These are phyloP conservation scores for Plasmopara muralis DNA, from an alignment of 352 stramenopile species.

Conservation along the genomic window DNA sequence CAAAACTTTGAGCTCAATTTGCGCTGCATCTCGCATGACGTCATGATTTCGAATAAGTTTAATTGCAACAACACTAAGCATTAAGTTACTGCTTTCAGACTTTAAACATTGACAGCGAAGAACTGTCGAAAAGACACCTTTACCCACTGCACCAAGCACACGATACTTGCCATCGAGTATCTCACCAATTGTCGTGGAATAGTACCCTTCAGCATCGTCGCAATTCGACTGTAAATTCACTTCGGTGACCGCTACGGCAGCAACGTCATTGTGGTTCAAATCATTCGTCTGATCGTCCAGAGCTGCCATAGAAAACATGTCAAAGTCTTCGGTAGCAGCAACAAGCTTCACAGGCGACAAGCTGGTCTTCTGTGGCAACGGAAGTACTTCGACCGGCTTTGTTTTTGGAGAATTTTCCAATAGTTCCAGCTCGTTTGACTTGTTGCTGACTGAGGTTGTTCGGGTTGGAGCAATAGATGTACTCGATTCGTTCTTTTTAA, in stretches of 20 bases:
- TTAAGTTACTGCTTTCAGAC: conserved; percentile 3
- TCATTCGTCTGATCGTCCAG: conserved; percentile 48
- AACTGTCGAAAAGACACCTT: conserved; percentile 98
- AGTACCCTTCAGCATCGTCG: conserved; percentile 97
- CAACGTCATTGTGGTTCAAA: conserved; percentile 23
- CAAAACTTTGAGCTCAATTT: conserved; percentile 81
- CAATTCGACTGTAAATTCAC: conserved; percentile 83
- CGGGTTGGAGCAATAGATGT: conserved; percentile 2
- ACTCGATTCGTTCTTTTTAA: conserved; percentile 38
- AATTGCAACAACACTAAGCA: conserved; percentile 55
- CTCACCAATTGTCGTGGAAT: conserved; percentile 93
- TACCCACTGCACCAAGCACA: conserved; percentile 91
- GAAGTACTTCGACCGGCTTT: conserved; percentile 6
- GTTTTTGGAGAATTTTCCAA: neutral
- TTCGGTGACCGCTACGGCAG: conserved; percentile 33
- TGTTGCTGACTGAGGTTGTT: neutral
- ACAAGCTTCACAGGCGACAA: conserved; percentile 3
- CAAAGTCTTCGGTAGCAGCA: conserved; percentile 58
- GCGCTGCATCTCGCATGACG: conserved; percentile 94
- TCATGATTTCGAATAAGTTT: conserved; percentile 96
- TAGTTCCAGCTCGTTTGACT: conserved; percentile 1
- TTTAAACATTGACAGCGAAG: conserved; percentile 84
- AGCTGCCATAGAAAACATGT: conserved; percentile 84
- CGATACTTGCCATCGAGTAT: conserved; percentile 88
- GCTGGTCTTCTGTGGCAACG: conserved; percentile 3